Percentiles rank a stretch among this genome's conserved stretches.
phyloP scores from a whole-genome alignment of 176 grass and related monocot species.

The barley (Hordeum vulgare) region DNA sequence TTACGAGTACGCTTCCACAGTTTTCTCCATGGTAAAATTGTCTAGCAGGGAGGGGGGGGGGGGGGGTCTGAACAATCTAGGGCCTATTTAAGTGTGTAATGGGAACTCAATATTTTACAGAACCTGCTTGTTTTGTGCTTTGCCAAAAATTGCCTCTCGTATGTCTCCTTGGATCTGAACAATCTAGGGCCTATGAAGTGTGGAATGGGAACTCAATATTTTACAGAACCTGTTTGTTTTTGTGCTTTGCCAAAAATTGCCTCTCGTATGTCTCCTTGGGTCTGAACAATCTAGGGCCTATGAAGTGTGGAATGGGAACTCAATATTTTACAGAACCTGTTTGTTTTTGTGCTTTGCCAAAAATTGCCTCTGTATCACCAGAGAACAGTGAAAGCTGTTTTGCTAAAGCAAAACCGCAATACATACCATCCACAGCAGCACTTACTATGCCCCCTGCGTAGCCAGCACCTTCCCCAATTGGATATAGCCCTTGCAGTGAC shows the following conservation, averaged over 20 bases:
- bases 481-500: constrained; percentile 69
- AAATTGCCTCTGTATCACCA: constrained; percentile 58
- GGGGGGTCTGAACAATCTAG: too few relatives aligned
- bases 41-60: neutral
- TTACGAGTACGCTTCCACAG: neutral
- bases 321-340: constrained; percentile 82
- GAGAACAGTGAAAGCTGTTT: constrained; percentile 71
- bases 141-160: too few relatives aligned
- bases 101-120: too few relatives aligned
- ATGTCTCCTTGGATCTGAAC: too few relatives aligned
- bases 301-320: neutral
- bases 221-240: too few relatives aligned
- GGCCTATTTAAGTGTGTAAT: too few relatives aligned
- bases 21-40: neutral
- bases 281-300: neutral
- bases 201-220: too few relatives aligned
- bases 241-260: too few relatives aligned
- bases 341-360: constrained; percentile 79
- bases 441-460: constrained; percentile 93
- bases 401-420: constrained; percentile 85
- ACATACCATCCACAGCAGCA: constrained; percentile 93
- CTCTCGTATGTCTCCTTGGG: too few relatives aligned
- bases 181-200: too few relatives aligned
- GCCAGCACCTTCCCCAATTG: constrained; percentile 87
- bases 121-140: too few relatives aligned